Evolutionary conservation across 345 rosid genomes (phyloP).

Genomic region (Lepidium aucheri): DNA sequence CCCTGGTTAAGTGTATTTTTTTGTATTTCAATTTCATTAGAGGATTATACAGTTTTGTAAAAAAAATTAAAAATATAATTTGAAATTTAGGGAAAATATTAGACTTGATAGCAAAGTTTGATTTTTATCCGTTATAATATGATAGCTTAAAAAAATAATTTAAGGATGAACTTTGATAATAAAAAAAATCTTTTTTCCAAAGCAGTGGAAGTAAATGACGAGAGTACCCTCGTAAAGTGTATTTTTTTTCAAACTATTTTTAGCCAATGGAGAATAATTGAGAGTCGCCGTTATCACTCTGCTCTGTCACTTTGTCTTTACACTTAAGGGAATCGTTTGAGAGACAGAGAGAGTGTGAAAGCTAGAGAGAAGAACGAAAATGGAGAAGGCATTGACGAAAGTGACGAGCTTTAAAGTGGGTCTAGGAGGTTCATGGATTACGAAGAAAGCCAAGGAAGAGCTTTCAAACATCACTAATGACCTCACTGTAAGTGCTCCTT

Average conservation of each 20-base stretch:
- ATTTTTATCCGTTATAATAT: too few relatives aligned
- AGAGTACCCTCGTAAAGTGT: background rate
- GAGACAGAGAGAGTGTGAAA: background rate
- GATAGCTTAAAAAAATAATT: too few relatives aligned
- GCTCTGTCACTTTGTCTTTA: slow-evolving; percentile 10
- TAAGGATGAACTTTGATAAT: too few relatives aligned
- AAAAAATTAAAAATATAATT: background rate
- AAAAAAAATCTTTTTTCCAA: too few relatives aligned
- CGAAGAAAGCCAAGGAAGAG: slow-evolving; percentile 91
- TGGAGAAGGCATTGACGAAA: slow-evolving; percentile 92
- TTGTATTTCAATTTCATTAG: background rate
- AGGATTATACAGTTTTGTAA: background rate
- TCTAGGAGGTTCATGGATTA: slow-evolving; percentile 67
- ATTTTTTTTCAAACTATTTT: background rate
- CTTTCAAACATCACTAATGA: slow-evolving; percentile 75
- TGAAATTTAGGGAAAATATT: too few relatives aligned
- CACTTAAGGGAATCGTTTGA: background rate
- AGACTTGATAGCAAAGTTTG: too few relatives aligned
- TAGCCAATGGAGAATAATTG: background rate
- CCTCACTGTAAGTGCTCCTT: slow-evolving; percentile 41
- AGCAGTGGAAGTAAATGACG: slow-evolving; percentile 5
- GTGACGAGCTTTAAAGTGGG: slow-evolving; percentile 72
- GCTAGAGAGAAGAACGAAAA: slow-evolving; percentile 6
- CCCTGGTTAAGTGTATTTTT: too few relatives aligned
- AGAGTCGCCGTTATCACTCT: slow-evolving; percentile 25